Conservation (phyloP, 495 filamentous ascomycete species). For the Aspergillus ellipticus region DNA sequence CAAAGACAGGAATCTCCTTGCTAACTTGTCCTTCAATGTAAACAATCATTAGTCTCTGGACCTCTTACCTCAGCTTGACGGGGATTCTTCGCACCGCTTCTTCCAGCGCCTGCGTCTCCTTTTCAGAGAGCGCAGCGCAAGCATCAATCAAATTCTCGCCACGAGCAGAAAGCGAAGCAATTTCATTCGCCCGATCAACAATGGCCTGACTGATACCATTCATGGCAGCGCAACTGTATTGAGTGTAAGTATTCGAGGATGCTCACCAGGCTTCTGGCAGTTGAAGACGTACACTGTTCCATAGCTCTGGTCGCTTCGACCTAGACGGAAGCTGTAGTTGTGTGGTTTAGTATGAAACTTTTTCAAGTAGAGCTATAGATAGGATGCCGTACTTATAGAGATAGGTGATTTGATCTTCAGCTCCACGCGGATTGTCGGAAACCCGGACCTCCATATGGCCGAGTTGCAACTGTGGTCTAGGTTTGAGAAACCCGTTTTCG, state of each 20-base stretch:
- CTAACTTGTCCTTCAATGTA: constrained; percentile 27
- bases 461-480: constrained; percentile 59
- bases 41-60: not conserved
- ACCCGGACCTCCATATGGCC: constrained; percentile 87
- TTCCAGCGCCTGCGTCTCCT: constrained; percentile 58
- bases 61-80: not conserved
- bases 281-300: constrained; percentile 58
- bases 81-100: constrained; percentile 48
- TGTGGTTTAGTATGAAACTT: not conserved
- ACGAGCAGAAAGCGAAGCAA: constrained; percentile 63
- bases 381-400: constrained; percentile 61
- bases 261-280: not conserved
- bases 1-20: constrained; percentile 31
- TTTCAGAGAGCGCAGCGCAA: constrained; percentile 59
- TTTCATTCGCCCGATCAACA: constrained; percentile 70
- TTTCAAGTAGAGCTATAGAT: not conserved
- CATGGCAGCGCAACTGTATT: constrained; percentile 66
- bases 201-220: constrained; percentile 74
- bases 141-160: constrained; percentile 73
- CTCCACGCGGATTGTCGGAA: constrained; percentile 53
- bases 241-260: not conserved
- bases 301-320: constrained; percentile 76
- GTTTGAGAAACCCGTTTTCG: constrained; percentile 62
- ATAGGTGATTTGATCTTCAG: constrained; percentile 78
- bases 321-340: constrained; percentile 48